Percentiles rank a stretch among this genome's conserved stretches.
Evolutionary conservation across 1,284 basidiomycete species (phyloP).

Genomic region (Sporisorium iseilematis-ciliati): DNA sequence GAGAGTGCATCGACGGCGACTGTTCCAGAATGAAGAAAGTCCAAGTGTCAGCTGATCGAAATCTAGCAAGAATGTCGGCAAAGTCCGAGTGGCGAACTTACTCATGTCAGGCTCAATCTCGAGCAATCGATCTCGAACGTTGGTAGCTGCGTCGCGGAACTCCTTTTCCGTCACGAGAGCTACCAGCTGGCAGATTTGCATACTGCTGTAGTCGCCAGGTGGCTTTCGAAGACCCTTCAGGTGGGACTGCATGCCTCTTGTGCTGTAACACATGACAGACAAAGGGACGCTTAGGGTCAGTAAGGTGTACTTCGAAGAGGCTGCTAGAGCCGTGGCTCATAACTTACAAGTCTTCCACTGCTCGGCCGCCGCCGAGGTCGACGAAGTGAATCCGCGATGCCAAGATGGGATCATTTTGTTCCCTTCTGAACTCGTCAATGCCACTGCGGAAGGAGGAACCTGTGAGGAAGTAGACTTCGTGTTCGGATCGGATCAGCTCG

Average conservation of each 20-base stretch:
- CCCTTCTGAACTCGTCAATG: conserved; percentile 26
- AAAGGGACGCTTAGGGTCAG: background rate
- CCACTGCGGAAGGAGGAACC: conserved; percentile 35
- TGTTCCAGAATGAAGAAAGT: background rate
- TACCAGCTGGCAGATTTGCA: conserved; percentile 31
- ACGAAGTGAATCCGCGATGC: conserved; percentile 28
- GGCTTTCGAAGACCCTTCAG: conserved; percentile 32
- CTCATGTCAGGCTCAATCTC: conserved; percentile 52
- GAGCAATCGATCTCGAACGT: conserved; percentile 40
- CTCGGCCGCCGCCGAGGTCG: conserved; percentile 18
- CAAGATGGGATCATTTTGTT: conserved; percentile 21
- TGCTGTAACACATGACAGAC: conserved; percentile 3
- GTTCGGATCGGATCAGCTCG: conserved; percentile 35
- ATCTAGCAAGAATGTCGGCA: background rate
- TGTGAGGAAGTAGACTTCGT: conserved; percentile 37
- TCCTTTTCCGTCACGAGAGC: conserved; percentile 25
- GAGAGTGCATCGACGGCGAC: conserved; percentile 59
- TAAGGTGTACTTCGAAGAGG: background rate
- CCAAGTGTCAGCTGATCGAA: background rate
- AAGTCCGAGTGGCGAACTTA: conserved; percentile 9
- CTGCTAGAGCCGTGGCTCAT: background rate
- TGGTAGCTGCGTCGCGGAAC: conserved; percentile 40
- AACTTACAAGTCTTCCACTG: conserved; percentile 39
- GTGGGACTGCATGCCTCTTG: conserved; percentile 30
- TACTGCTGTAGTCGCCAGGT: conserved; percentile 36